Conservation (phyloP, 176 grass and related monocot species). For the Pharus latifolius region DNA sequence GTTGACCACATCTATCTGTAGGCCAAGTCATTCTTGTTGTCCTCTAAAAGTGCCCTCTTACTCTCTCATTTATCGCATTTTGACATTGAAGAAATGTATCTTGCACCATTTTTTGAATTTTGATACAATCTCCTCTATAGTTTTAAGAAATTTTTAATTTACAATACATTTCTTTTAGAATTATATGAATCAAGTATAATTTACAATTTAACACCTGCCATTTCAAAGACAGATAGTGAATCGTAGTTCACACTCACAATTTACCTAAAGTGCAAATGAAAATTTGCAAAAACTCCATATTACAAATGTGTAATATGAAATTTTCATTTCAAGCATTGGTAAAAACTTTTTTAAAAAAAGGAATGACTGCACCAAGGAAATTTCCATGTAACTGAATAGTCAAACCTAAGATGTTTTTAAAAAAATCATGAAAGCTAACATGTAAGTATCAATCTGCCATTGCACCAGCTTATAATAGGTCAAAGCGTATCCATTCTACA, state of each 20-base stretch:
- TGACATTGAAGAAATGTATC: background rate
- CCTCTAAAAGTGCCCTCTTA: too few species aligned
- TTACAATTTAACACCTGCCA: background rate
- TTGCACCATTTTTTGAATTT: background rate
- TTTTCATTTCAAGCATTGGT: too few species aligned
- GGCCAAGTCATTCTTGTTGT: background rate
- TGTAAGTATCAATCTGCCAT: background rate
- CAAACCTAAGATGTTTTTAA: too few species aligned
- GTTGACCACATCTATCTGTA: background rate
- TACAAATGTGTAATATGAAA: too few species aligned
- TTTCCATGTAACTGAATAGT: too few species aligned
- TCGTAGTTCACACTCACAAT: background rate
- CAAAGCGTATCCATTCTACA: background rate
- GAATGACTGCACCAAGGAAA: background rate
- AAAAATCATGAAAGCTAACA: too few species aligned
- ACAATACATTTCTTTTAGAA: too few species aligned
- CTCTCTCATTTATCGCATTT: constrained; percentile 2
- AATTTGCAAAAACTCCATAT: too few species aligned
- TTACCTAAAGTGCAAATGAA: background rate
- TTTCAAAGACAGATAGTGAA: background rate
- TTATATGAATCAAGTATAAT: background rate
- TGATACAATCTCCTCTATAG: background rate
- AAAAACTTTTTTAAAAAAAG: too few species aligned
- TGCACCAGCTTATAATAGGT: background rate
- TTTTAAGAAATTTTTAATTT: background rate